Conservation (phyloP, 176 grass and related monocot genomes). For the Bromus sterilis region DNA sequence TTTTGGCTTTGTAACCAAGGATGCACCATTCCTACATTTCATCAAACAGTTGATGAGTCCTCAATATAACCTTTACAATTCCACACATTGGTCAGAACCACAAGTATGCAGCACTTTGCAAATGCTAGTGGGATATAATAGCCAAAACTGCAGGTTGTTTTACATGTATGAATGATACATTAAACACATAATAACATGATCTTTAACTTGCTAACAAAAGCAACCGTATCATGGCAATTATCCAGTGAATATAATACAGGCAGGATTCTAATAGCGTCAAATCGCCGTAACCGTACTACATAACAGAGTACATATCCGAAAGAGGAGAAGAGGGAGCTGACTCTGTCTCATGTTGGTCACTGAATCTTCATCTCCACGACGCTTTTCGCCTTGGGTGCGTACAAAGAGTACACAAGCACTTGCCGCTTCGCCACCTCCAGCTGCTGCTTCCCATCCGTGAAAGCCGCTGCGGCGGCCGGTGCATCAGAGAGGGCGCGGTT, state of each 20-base stretch:
- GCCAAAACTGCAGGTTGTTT: background rate
- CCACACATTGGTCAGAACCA: background rate
- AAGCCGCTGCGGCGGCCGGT: slow-evolving; percentile 23
- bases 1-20: background rate
- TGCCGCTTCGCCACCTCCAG: slow-evolving; percentile 66
- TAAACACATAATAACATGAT: background rate
- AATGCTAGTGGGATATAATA: background rate
- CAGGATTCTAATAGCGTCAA: background rate
- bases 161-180: background rate
- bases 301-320: background rate
- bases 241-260: background rate
- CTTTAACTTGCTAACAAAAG: background rate
- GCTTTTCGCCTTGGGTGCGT: slow-evolving; percentile 63
- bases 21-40: background rate
- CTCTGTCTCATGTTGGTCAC: background rate
- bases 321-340: background rate
- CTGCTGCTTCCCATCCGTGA: slow-evolving; percentile 43
- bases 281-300: background rate
- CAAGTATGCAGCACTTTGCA: background rate
- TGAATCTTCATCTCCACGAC: slow-evolving; percentile 56
- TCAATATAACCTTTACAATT: background rate
- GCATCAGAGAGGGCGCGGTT: slow-evolving; percentile 33
- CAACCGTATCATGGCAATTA: background rate
- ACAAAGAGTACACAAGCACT: slow-evolving; percentile 54
- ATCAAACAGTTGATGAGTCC: background rate